These are phyloP conservation scores for Aleurites moluccanus DNA, from an alignment of 441 rosid species.

Conservation along the genomic window DNA sequence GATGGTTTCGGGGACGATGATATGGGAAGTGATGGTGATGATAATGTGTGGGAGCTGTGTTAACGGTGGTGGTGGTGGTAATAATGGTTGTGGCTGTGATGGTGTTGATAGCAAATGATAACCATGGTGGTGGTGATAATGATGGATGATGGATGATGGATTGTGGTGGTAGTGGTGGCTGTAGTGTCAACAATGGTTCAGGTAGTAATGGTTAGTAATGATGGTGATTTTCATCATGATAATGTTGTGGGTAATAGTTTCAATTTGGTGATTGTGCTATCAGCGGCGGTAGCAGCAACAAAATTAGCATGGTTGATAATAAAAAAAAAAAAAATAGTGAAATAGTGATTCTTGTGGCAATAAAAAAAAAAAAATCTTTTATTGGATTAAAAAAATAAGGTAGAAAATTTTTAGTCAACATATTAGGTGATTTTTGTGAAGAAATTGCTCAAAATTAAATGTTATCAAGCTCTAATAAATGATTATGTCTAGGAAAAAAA, in stretches of 20 bases:
- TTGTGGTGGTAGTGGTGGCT: neutral
- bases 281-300: neutral
- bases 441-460: neutral
- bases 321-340: too few species aligned
- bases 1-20: neutral
- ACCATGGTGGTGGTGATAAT: neutral
- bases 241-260: neutral
- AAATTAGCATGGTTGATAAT: neutral
- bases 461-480: neutral
- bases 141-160: too few species aligned
- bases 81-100: too few species aligned
- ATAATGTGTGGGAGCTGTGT: neutral
- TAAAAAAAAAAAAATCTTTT: too few species aligned
- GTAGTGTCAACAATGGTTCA: neutral
- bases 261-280: neutral
- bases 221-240: neutral
- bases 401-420: neutral
- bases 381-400: neutral
- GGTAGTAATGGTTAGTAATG: neutral
- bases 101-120: too few species aligned
- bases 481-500: neutral
- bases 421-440: neutral
- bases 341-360: neutral
- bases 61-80: neutral
- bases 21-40: neutral